Base-by-base conservation (phyloP, 805 yeast species). In the Candida parachauliodes region DNA sequence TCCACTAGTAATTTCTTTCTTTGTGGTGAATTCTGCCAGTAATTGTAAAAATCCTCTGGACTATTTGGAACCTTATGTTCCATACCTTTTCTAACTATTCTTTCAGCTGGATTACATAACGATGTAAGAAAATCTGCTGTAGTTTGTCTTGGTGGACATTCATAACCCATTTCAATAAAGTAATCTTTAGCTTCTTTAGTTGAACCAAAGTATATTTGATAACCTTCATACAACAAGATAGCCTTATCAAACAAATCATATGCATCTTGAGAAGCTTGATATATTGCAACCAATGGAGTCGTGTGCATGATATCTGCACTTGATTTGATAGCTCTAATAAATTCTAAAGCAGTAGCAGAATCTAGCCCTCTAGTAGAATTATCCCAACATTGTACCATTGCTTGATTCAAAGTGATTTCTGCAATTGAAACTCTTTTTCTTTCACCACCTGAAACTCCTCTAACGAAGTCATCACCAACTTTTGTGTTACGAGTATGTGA, bases 401-500 rank as follows among this genome's bases (percentile, higher is more conserved):
- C 82, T 20, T 81, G 77, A 34, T 80, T 70, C 32, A 83, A 73
- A 32, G 82, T 63, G 1, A 84, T 84, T 60, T 85, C 95, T 8
- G 88, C 87, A 50, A 85, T 79, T 8, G 91, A 81, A 2, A 85
- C 91, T 65, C 94, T 76, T 60, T 84, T 83, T 47, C 94, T 68
- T 62, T 85, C 93, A 69, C 94, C 93, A 52, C 94, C 91, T 36
- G 91, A 80, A 28, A 82, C 85, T 64, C 88, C 85, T 55, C 86
- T 72, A 21, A 81, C 71, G 41, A 65, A 76, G 46, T 78, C 83
- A 50, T 77, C 72, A 57, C 85, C 85, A 31, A 79, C 83, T 43
- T 71, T 73, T 25, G 83, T 76, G 47, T 77, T 58, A 39, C 68
- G 59, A 7, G 81, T 77, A 51, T 77, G 81, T 12, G 72, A 62